Conservation (phyloP, 768 basidiomycete species). For the Leccinum boreale region DNA sequence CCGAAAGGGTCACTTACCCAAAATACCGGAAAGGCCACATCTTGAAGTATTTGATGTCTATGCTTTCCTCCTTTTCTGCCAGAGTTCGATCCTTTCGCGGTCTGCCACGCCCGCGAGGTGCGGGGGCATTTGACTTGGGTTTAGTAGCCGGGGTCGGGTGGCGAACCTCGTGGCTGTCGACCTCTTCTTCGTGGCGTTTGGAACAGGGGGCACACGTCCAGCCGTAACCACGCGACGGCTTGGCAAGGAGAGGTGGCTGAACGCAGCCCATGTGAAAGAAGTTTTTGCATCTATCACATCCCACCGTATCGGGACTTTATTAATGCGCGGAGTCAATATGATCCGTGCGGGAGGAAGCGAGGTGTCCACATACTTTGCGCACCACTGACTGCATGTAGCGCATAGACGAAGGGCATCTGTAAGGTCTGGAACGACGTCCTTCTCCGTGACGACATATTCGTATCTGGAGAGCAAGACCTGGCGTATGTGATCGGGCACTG, state of each 20-base stretch:
- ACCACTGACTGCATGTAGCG: constrained; percentile 84
- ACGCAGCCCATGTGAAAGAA: constrained; percentile 96
- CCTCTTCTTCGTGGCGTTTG: constrained; percentile 79
- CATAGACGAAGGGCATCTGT: constrained; percentile 85
- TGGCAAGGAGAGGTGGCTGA: constrained; percentile 83
- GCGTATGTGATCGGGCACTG: constrained; percentile 81
- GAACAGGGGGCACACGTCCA: constrained; percentile 98
- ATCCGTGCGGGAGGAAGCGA: constrained; percentile 11
- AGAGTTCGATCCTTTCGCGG: constrained; percentile 73
- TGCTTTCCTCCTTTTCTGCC: constrained; percentile 74
- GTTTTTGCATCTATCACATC: constrained; percentile 88
- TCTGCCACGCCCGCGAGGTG: constrained; percentile 68
- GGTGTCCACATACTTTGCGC: constrained; percentile 63
- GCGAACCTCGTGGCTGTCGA: constrained; percentile 71
- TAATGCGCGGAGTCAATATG: constrained; percentile 24
- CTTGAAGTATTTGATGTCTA: constrained; percentile 80
- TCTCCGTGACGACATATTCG: constrained; percentile 94
- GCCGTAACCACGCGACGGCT: constrained; percentile 93
- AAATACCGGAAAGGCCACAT: constrained; percentile 98
- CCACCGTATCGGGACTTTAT: constrained; percentile 75
- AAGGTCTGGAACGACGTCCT: constrained; percentile 87
- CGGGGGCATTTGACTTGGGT: constrained; percentile 69
- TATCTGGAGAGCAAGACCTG: constrained; percentile 77
- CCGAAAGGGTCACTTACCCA: constrained; percentile 55
- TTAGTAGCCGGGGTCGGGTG: constrained; percentile 52